Evolutionary conservation across 441 rosid species (phyloP).

Genomic region (Jatropha multifida): DNA sequence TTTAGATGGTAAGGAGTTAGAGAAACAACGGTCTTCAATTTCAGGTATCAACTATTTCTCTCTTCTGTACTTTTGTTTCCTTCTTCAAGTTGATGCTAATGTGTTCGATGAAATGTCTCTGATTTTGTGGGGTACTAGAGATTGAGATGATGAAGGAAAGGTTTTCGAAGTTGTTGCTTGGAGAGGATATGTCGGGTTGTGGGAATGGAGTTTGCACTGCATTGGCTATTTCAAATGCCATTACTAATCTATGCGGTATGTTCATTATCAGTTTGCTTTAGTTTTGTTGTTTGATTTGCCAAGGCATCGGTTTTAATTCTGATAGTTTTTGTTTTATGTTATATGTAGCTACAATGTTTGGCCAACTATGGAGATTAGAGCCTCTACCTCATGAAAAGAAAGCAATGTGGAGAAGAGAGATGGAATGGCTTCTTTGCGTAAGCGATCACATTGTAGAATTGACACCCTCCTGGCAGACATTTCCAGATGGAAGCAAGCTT

Average conservation of each 20-base stretch:
- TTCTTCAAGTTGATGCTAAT: constrained; percentile 13
- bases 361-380: constrained; percentile 95
- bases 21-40: constrained; percentile 47
- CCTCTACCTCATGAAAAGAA: constrained; percentile 80
- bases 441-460: constrained; percentile 96
- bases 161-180: constrained; percentile 86
- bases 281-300: constrained; percentile 13
- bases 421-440: constrained; percentile 93
- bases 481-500: constrained; percentile 90
- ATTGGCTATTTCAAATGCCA: constrained; percentile 90
- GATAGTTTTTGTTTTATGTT: constrained; percentile 18
- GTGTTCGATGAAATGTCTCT: constrained; percentile 15
- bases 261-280: not conserved
- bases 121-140: constrained; percentile 43
- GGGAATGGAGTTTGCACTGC: constrained; percentile 97
- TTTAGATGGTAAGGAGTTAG: constrained; percentile 36
- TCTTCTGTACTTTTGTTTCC: not conserved
- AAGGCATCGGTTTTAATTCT: constrained; percentile 12
- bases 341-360: constrained; percentile 74
- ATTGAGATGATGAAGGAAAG: constrained; percentile 97
- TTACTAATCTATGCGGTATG: constrained; percentile 96
- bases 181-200: constrained; percentile 98
- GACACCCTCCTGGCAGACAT: constrained; percentile 88
- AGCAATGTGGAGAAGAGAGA: constrained; percentile 98
- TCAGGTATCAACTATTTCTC: constrained; percentile 49